These are phyloP conservation scores for Lumnitzera littorea DNA, from an alignment of 345 rosid species.

Conservation along the genomic window DNA sequence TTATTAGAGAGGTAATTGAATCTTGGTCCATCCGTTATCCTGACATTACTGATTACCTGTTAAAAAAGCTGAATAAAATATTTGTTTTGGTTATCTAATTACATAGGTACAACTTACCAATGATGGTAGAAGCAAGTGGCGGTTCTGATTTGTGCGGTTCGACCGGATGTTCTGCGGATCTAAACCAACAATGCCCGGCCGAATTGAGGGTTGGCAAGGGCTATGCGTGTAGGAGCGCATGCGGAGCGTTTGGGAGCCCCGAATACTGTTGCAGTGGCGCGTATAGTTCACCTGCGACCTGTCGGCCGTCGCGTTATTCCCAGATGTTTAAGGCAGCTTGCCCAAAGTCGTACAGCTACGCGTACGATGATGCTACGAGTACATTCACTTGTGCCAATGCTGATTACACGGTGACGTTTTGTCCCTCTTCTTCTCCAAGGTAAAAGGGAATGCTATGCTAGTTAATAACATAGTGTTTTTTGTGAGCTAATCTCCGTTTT, in stretches of 20 bases:
- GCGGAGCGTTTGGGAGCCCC: constrained; percentile 75
- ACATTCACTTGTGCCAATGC: constrained; percentile 78
- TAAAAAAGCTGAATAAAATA: too few relatives aligned
- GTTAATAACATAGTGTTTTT: too few relatives aligned
- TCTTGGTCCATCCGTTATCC: too few relatives aligned
- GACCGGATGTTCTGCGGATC: constrained; percentile 62
- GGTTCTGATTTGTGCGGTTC: constrained; percentile 67
- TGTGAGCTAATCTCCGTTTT: too few relatives aligned
- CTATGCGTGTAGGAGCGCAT: constrained; percentile 77
- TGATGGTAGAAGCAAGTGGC: constrained; percentile 60
- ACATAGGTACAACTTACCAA: constrained; percentile 46
- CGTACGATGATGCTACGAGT: constrained; percentile 81
- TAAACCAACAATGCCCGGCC: constrained; percentile 61
- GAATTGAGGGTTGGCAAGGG: constrained; percentile 59
- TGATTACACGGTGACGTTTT: constrained; percentile 79
- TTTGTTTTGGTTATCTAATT: too few relatives aligned
- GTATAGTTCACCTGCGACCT: constrained; percentile 64
- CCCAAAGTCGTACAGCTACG: constrained; percentile 78
- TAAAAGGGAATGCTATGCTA: constrained; percentile 9
- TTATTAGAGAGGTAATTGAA: too few relatives aligned
- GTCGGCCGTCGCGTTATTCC: constrained; percentile 75
- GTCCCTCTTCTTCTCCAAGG: constrained; percentile 86
- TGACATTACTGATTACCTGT: too few relatives aligned
- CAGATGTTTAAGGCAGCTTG: constrained; percentile 77
- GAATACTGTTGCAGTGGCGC: constrained; percentile 91